Evolutionary conservation across 2,329 filamentous ascomycete genomes (phyloP).

Genomic region (Malbranchea zuffiana): DNA sequence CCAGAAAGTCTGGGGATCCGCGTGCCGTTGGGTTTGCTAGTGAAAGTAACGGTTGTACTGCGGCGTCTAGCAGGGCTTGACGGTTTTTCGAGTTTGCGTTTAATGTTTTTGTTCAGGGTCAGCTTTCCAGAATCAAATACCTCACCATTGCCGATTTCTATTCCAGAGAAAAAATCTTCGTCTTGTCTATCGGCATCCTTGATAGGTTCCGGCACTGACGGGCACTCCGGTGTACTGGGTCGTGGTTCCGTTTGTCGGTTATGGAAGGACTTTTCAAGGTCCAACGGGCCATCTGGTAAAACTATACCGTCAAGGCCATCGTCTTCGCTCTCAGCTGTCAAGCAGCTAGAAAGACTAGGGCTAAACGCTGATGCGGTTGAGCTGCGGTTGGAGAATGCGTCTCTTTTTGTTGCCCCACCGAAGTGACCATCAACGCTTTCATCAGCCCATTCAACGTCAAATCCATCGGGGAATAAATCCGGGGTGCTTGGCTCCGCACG

Average conservation of each 20-base stretch:
- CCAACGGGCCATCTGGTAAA: constrained; percentile 69
- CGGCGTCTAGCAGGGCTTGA: constrained; percentile 59
- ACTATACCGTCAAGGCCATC: constrained; percentile 85
- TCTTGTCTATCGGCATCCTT: constrained; percentile 20
- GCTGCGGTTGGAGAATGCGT: constrained; percentile 67
- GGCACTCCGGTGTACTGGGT: constrained; percentile 27
- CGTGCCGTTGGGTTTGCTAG: constrained; percentile 60
- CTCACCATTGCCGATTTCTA: constrained; percentile 77
- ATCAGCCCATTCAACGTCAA: constrained; percentile 78
- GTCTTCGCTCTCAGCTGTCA: constrained; percentile 86
- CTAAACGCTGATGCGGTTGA: constrained; percentile 83
- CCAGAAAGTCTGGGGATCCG: constrained; percentile 68
- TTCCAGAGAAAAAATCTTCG: constrained; percentile 74
- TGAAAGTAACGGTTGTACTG: constrained; percentile 81
- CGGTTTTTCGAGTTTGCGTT: constrained; percentile 62
- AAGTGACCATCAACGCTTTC: constrained; percentile 85
- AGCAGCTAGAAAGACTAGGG: constrained; percentile 81
- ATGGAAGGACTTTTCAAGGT: constrained; percentile 68
- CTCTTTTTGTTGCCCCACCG: constrained; percentile 72
- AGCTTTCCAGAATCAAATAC: constrained; percentile 70
- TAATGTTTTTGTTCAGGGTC: constrained; percentile 82
- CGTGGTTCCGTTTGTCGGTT: constrained; percentile 45
- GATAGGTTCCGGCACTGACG: constrained; percentile 10
- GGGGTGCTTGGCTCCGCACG: constrained; percentile 54
- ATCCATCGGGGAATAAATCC: constrained; percentile 56